Percentiles rank a stretch among this genome's conserved stretches.
Evolutionary conservation across 139 green algal genomes (phyloP).

Genomic region (Coccomyxa sp.): DNA sequence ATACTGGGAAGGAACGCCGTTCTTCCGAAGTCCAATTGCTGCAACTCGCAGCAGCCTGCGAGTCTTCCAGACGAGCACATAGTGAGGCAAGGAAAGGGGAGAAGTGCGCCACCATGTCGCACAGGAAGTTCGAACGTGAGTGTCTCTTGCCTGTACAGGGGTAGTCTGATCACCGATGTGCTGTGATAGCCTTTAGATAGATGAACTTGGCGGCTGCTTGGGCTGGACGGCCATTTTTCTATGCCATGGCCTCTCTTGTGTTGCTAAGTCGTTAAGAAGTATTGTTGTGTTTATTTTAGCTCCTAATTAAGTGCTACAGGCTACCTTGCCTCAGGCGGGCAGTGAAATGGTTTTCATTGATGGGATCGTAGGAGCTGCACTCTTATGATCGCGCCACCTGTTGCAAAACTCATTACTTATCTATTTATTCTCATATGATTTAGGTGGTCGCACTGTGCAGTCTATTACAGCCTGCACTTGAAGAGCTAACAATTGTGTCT

Average conservation of each 20-base stretch:
- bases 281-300: background rate
- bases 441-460: too few relatives aligned
- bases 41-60: background rate
- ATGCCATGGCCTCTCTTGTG: background rate
- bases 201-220: background rate
- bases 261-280: background rate
- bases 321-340: too few relatives aligned
- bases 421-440: too few relatives aligned
- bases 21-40: too few relatives aligned
- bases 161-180: too few relatives aligned
- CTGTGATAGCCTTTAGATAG: background rate
- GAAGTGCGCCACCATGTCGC: slow-evolving; percentile 60
- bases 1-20: too few relatives aligned
- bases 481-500: background rate
- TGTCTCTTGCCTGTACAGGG: slow-evolving; percentile 4
- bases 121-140: slow-evolving; percentile 94
- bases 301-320: background rate
- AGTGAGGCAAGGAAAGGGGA: background rate
- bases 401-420: too few relatives aligned
- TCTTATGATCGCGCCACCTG: too few relatives aligned
- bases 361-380: too few relatives aligned
- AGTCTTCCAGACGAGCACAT: background rate
- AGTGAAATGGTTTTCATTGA: too few relatives aligned
- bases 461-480: too few relatives aligned
- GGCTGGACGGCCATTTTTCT: background rate